Base-by-base conservation (phyloP, 2,329 filamentous ascomycete genomes). In the Pseudogymnoascus sp. region DNA sequence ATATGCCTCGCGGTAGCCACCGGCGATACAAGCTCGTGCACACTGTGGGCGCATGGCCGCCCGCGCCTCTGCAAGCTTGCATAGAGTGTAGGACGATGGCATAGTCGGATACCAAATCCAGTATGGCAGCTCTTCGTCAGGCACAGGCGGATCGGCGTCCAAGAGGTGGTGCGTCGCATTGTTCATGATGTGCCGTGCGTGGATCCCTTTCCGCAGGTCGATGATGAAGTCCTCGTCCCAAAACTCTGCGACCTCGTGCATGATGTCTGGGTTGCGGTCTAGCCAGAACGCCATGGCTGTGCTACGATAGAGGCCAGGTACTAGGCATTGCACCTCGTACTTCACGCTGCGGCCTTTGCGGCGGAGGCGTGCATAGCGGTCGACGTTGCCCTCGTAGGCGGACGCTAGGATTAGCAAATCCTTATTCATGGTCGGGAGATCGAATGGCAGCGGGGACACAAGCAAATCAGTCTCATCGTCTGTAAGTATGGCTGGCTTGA, bases 371-470 rank as follows among this genome's bases (percentile, higher is more conserved):
- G 60, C 20, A 39, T 76, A 78, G 2, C 75, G 71, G 47, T 78
- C 75, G 5, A 77, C 62, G 18, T 78, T 69, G 2, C 75, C 75
- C 0, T 68, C 62, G 20, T 71, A 76, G 0, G 74, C 75, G 0
- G 75, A 73, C 59, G 72, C 68, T 4, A 68, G 63, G 11, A 77
- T 74, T 1, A 77, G 66, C 0, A 74, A 35, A 43, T 75, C 70
- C 57, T 78, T 78, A 35, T 75, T 67, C 2, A 72, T 62, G 0
- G 66, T 62, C 2, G 75, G 75, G 7, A 77, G 68, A 60, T 77
- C 70, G 1, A 30, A 20, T 0, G 74, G 75, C 0, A 77, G 66
- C 2, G 73, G 73, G 6, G 39, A 41, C 6, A 67, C 67, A 1
- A 75, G 59, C 1, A 73, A 65, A 8, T 60, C 36, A 3, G 62